Conservation (phyloP, 306 rosid species). For the Casuarina cunninghamiana region DNA sequence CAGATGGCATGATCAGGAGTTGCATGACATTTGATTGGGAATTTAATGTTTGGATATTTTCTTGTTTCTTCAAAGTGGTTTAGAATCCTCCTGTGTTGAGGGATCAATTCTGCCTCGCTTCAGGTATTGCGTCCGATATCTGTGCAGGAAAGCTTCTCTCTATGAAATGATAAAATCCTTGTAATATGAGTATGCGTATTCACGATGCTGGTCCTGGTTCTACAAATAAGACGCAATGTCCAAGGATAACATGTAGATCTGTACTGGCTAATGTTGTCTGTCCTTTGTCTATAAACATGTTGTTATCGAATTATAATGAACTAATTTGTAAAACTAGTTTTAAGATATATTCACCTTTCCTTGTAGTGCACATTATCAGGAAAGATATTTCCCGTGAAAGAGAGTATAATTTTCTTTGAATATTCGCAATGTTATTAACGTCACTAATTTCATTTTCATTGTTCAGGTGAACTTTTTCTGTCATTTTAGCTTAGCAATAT, state of each 20-base stretch:
- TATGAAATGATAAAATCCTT: background rate
- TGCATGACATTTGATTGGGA: background rate
- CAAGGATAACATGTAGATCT: background rate
- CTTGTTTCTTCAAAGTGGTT: background rate
- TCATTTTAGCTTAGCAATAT: slow-evolving; percentile 27
- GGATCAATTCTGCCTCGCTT: background rate
- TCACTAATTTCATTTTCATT: background rate
- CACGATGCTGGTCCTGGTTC: background rate
- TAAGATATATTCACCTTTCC: background rate
- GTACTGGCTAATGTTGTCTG: background rate
- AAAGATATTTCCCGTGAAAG: background rate
- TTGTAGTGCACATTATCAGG: background rate
- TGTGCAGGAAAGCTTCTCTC: background rate
- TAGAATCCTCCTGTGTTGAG: slow-evolving; percentile 8
- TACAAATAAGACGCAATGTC: background rate
- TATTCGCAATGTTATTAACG: background rate
- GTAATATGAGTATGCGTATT: background rate
- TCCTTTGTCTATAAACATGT: background rate
- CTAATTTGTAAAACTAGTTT: background rate
- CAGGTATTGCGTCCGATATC: background rate
- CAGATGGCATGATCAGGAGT: background rate
- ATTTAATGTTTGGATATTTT: background rate
- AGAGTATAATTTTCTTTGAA: background rate
- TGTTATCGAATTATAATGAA: background rate
- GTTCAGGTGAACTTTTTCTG: slow-evolving; percentile 14